Evolutionary conservation across 2,329 filamentous ascomycete genomes (phyloP), one percentile per base, ranked within the genome.

Genomic region (Colletotrichum echinochloae): DNA sequence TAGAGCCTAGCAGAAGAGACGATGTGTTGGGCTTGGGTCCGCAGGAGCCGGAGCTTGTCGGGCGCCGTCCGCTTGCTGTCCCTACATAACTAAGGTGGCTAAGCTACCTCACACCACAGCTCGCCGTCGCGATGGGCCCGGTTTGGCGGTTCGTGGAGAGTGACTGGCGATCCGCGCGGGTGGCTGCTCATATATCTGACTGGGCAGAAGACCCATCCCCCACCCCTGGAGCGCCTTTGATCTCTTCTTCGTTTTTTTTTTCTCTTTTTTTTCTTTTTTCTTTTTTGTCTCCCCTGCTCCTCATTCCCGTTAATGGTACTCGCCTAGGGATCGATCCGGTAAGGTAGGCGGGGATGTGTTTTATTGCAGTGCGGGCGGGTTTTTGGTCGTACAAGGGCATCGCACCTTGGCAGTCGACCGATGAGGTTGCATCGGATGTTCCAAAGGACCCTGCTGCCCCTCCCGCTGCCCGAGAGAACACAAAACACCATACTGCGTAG

Each of bases 321-420:
- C 46, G 60, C 9, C 14, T 6, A n/a, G 51, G 51, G 51, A 14
- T n/a, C 46, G 28, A 18, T 5, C 28, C 57, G 41, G 46, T 41
- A 12, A 12, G 65, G 65, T 33, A 57, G 65, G 33, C 59, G 56
- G 59, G 59, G 51, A 39, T 54, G 6, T 57, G 37, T 39, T 52
- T 54, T 65, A 65, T 65, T 2, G 57, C 23, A 52, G 44, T 33
- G 65, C n/a, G 18, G 37, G 54, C 33, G 30, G 51, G 30, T 5
- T 33, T 33, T 56, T 48, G 51, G 39, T 48, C n/a, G 28, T 37
- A 41, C 16, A 30, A n/a, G 11, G n/a, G n/a, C 20, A 35, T n/a
- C 2, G 11, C 11, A 55, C 30, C 28, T 52, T 54, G 51, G n/a
- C 33, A 23, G 28, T n/a, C 54, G 51, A 33, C 39, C 33, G 54